Conservation (phyloP, 2,329 filamentous ascomycete species). For the Phoma sp. region DNA sequence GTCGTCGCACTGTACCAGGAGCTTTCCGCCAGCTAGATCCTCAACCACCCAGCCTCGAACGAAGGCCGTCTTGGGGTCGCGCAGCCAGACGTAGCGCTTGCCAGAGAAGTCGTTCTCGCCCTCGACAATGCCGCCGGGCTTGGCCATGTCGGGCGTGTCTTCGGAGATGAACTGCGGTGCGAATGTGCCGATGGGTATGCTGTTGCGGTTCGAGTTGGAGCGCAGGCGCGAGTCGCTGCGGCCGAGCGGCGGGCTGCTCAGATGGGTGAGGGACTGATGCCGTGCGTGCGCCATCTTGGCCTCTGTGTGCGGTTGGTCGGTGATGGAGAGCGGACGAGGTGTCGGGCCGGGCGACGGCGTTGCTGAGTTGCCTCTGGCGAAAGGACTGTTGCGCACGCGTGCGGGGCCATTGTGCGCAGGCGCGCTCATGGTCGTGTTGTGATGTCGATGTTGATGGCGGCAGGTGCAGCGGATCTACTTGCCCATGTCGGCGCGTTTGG, state of each 20-base stretch:
- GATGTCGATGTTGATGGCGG: slow-evolving; percentile 18
- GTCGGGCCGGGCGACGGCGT: slow-evolving; percentile 73
- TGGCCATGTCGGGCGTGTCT: slow-evolving; percentile 67
- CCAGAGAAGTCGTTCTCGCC: slow-evolving; percentile 99
- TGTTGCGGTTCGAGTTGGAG: slow-evolving; percentile 70
- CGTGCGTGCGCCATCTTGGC: slow-evolving; percentile 65
- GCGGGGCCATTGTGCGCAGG: slow-evolving; percentile 68
- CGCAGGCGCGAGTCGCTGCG: slow-evolving; percentile 51
- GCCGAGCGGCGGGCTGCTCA: slow-evolving; percentile 48
- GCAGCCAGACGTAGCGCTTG: slow-evolving; percentile 97
- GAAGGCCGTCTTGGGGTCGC: slow-evolving; percentile 85
- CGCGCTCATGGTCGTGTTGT: slow-evolving; percentile 55
- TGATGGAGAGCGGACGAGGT: slow-evolving; percentile 69
- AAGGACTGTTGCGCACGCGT: slow-evolving; percentile 73
- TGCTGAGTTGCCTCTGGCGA: slow-evolving; percentile 66
- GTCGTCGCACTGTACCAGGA: slow-evolving; percentile 93
- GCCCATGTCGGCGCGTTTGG: slow-evolving; percentile 25
- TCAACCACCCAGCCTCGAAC: slow-evolving; percentile 91
- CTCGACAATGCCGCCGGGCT: slow-evolving; percentile 74
- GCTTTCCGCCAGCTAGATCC: slow-evolving; percentile 70
- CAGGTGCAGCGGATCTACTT: slow-evolving; percentile 33
- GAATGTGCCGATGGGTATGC: slow-evolving; percentile 79
- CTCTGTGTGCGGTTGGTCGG: slow-evolving; percentile 41
- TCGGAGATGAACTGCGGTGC: slow-evolving; percentile 94
- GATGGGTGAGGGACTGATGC: slow-evolving; percentile 68